Evolutionary conservation across 2,329 filamentous ascomycete genomes (phyloP).

Genomic region (Xylariales sp.): DNA sequence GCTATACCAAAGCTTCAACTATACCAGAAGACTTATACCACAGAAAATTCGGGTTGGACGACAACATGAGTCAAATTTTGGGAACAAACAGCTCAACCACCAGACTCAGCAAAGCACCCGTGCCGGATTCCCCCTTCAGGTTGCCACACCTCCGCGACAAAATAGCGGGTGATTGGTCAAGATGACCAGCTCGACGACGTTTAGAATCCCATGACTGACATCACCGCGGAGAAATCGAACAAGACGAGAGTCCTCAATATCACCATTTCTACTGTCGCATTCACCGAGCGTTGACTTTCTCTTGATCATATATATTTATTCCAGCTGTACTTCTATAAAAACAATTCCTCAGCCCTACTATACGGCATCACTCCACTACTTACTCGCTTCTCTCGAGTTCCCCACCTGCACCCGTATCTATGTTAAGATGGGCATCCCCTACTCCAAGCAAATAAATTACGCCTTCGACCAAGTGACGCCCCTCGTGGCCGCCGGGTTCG

Average conservation of each 20-base stretch:
- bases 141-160: background rate
- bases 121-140: slow-evolving; percentile 11
- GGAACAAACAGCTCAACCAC: too few relatives aligned
- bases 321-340: too few relatives aligned
- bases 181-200: background rate
- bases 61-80: too few relatives aligned
- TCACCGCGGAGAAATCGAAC: background rate
- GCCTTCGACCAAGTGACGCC: slow-evolving; percentile 49
- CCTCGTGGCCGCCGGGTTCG: slow-evolving; percentile 42
- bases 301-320: background rate
- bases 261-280: background rate
- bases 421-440: slow-evolving; percentile 46
- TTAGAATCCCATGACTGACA: background rate
- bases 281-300: background rate
- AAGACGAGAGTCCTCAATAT: background rate
- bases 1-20: too few relatives aligned
- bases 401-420: too few relatives aligned
- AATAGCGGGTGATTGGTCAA: background rate
- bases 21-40: too few relatives aligned
- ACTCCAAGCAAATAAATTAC: slow-evolving; percentile 45
- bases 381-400: too few relatives aligned
- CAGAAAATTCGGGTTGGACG: too few relatives aligned
- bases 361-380: too few relatives aligned
- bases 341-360: too few relatives aligned
- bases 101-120: too few relatives aligned